Base-by-base conservation (phyloP, 2,329 filamentous ascomycete species). In the Madurella fahalii region DNA sequence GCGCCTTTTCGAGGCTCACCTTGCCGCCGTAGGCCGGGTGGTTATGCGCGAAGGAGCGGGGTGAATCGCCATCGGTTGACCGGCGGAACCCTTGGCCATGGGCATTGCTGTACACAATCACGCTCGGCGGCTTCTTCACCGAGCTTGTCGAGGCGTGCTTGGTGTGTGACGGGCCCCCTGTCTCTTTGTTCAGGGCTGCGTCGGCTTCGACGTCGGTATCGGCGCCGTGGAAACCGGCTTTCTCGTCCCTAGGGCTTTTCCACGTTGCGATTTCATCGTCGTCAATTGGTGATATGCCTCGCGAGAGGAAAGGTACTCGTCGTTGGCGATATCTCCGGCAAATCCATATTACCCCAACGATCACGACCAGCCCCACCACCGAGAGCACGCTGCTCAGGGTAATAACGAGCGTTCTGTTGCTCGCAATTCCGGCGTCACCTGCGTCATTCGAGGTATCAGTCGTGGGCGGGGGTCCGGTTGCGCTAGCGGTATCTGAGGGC, bases 211-310 rank as follows among this genome's bases (percentile, higher is more conserved):
- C 40, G 31, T 60, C 61, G 20, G 61, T 61, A 9, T 59, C 58
- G 32, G 30, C 57, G 31, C 39, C 55, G 4, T 31, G 57, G 30
- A 57, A 56, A 1, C 40, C 49, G 15, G 49, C 48, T 54, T 66
- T 65, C 46, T 64, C 64, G 43, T 47, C 49, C 15, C 59, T 50
- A 0, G 62, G 58, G 4, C 71, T 69, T 63, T 81, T 83, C 83
- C 83, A 86, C 4, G 80, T 83, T 61, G 81, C 80, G 55, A 86
- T 86, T 65, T 86, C 83, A 56, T 85, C 82, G 61, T 86, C 83
- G 58, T 80, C 77, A 56, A 86, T 84, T 12, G 83, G 83, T 0
- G 81, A 81, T 43, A 81, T 80, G 46, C 80, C 81, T 48, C 83
- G 72, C 48, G 74, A 73, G 60, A 80, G 74, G 52, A 83, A 72